A percentile compares a stretch with the other conserved stretches of the same genome.
Evolutionary conservation across 2,329 filamentous ascomycete species (phyloP).

Genomic region (Colletotrichum sp.): DNA sequence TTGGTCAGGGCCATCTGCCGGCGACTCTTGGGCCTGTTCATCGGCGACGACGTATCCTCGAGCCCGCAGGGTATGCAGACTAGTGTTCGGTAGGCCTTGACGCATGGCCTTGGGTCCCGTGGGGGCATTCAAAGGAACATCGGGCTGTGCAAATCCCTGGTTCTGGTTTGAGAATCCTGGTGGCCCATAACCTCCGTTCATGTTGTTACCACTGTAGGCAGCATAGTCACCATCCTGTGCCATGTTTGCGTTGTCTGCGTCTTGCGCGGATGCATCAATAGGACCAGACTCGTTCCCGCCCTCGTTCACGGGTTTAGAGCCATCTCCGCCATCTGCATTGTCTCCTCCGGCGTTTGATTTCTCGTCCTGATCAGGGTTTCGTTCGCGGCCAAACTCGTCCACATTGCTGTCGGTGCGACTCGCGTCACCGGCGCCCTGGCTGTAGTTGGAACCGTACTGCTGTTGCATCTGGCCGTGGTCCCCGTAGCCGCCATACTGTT

Average conservation of each 20-base stretch:
- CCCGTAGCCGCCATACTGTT: conserved; percentile 45
- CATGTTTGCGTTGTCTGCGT: conserved; percentile 27
- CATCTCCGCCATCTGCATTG: background rate
- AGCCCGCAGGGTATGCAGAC: conserved; percentile 69
- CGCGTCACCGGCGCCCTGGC: conserved; percentile 26
- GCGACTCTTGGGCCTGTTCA: conserved; percentile 27
- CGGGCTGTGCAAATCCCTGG: conserved; percentile 36
- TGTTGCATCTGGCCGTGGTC: conserved; percentile 35
- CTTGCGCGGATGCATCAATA: conserved; percentile 28
- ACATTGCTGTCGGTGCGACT: conserved; percentile 30
- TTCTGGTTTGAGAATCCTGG: conserved; percentile 14
- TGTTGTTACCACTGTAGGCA: conserved; percentile 33
- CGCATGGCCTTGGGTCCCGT: conserved; percentile 96
- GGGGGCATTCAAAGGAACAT: conserved; percentile 74
- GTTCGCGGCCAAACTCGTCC: conserved; percentile 45
- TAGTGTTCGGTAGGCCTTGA: conserved; percentile 84
- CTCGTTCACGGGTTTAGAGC: conserved; percentile 13
- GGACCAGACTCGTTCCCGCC: conserved; percentile 27
- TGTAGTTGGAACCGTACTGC: conserved; percentile 16
- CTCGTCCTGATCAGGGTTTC: conserved; percentile 19
- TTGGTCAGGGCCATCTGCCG: conserved; percentile 30
- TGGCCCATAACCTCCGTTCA: conserved; percentile 22
- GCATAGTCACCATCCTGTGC: conserved; percentile 23
- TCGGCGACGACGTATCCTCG: conserved; percentile 53
- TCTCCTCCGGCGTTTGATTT: conserved; percentile 6